These are phyloP conservation scores for Thalassiosira sp. DNA, from an alignment of 352 stramenopile species.

Conservation along the genomic window DNA sequence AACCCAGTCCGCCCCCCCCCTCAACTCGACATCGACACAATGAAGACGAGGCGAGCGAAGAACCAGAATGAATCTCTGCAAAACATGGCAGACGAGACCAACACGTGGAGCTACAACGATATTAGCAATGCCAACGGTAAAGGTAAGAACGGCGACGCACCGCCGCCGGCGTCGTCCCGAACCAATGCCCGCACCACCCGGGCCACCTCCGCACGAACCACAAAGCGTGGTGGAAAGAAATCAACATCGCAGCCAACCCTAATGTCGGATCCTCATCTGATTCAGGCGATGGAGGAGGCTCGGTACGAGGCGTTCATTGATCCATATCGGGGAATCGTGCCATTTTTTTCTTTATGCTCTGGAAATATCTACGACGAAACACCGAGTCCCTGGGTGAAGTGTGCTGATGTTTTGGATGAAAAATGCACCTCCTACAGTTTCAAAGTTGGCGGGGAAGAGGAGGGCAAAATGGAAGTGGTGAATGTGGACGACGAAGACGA, in stretches of 20 bases:
- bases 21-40: no score
- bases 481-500: slow-evolving; percentile 30
- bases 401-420: slow-evolving; percentile 7
- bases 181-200: not conserved
- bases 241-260: not conserved
- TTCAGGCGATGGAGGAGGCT: slow-evolving; percentile 19
- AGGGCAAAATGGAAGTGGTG: slow-evolving; percentile 5
- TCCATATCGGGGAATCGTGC: slow-evolving; percentile 40
- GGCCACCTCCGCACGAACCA: not conserved
- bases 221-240: not conserved
- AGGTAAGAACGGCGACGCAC: not conserved
- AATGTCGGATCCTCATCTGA: slow-evolving; percentile 14
- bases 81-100: not conserved
- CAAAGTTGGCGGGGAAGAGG: not conserved
- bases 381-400: slow-evolving; percentile 40
- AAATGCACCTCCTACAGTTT: slow-evolving; percentile 10
- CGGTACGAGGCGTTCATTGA: slow-evolving; percentile 46
- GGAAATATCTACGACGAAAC: slow-evolving; percentile 1
- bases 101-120: not conserved
- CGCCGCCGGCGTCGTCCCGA: not conserved
- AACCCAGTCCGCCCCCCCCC: no score
- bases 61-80: not conserved
- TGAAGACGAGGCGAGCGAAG: not conserved
- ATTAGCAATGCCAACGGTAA: no score
- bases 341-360: slow-evolving; percentile 22